phyloP scores from a whole-genome alignment of 306 rosid species.

The Biancaea sappan region DNA sequence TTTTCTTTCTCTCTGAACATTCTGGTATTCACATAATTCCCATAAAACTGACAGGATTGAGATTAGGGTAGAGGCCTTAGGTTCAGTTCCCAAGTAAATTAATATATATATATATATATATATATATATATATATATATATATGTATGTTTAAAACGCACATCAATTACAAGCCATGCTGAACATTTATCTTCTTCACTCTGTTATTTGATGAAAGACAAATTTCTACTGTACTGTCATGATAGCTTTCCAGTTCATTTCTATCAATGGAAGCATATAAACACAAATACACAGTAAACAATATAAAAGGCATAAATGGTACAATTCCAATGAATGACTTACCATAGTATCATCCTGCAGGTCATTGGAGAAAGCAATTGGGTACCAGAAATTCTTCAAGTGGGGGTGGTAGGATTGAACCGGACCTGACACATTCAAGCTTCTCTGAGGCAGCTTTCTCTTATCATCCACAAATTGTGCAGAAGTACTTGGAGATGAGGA shows the following conservation, averaged over 20 bases:
- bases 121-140: too few species aligned
- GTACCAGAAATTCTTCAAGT: conserved; percentile 95
- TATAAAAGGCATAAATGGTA: neutral
- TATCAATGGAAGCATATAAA: neutral
- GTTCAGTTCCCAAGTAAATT: neutral
- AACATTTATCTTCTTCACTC: conserved; percentile 4
- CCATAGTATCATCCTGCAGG: conserved; percentile 90
- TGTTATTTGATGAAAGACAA: conserved; percentile 15
- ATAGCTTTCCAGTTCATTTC: neutral
- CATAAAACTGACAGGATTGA: neutral
- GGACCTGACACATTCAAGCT: conserved; percentile 90
- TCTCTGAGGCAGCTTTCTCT: conserved; percentile 50
- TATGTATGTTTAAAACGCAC: too few species aligned
- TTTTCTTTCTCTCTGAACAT: too few species aligned
- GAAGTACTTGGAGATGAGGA: conserved; percentile 65
- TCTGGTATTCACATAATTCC: too few species aligned
- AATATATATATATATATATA: too few species aligned
- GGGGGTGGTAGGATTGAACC: conserved; percentile 81
- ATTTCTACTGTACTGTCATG: neutral
- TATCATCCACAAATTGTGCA: conserved; percentile 41
- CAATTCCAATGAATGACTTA: conserved; percentile 38
- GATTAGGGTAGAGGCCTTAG: conserved; percentile 2
- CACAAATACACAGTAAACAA: conserved; percentile 1
- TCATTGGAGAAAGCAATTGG: conserved; percentile 84
- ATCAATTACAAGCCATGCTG: neutral